Base-by-base conservation (phyloP, 139 green algal genomes). In the Asterochloris sp. region DNA sequence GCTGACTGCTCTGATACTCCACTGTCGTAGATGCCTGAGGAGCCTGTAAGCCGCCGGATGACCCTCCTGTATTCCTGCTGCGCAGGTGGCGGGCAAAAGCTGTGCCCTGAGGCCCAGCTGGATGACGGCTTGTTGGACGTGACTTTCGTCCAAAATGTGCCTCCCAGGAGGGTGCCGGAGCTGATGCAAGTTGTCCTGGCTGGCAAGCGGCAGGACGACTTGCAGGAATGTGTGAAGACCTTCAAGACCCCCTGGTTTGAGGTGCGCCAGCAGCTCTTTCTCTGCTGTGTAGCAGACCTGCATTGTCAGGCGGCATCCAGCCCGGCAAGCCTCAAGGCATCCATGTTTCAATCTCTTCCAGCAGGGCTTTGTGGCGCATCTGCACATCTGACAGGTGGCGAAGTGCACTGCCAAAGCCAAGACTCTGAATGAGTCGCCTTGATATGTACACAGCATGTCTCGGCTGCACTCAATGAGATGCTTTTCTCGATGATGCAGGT, bases 91-190 rank as follows among this genome's bases (percentile, higher is more conserved):
- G 77, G 77, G 10, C 68, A 73, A 64, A 81, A 81, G 8, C 61
- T 81, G 77, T 81, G 77, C 29, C 77, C 77, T 27, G 62, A 61
- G 19, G 77, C 77, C 13, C 62, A 74, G 63, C 61, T 83, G 62
- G 80, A 83, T 61, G 80, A 83, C 28, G 80, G 80, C 14, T 54
- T 76, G 75, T 76, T 85, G 66, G 82, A 85, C 26, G 66, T 85
- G 11, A 77, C 82, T 0, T 85, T 82, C 61, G 71, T 85, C 24
- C 62, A 79, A 14, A 85, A 85, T 54, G 23, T 76, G 0, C 19
- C 28, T 17, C 64, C 67, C 8, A 76, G 78, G 19, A 54, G 82
- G n/a, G 27, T 85, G 21, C 82, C 82, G 0, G 68, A 81, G 62
- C 62, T 81, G 63, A n/a, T 81, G 76, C 76, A 80, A 80, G 61